Evolutionary conservation across 495 filamentous ascomycete genomes (phyloP).

Genomic region (Jackrogersella minutella): DNA sequence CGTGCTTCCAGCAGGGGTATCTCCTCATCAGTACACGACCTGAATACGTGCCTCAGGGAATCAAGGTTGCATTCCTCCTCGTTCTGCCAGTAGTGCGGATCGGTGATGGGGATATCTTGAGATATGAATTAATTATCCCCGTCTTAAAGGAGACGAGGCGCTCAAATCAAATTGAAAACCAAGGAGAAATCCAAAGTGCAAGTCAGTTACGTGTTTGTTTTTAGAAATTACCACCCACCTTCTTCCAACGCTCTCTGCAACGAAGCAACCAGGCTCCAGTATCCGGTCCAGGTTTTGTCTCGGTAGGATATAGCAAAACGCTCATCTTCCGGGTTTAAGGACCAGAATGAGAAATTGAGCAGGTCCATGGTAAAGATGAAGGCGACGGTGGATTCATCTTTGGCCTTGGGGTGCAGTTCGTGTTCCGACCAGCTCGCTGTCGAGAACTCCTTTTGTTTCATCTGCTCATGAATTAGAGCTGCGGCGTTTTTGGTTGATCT

Average conservation of each 20-base stretch:
- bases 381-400: conserved; percentile 77
- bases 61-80: conserved; percentile 79
- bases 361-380: conserved; percentile 98
- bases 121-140: conserved; percentile 34
- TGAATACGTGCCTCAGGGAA: conserved; percentile 77
- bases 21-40: conserved; percentile 83
- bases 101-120: conserved; percentile 86
- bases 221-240: conserved; percentile 57
- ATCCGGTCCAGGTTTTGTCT: conserved; percentile 86
- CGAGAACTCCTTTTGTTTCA: conserved; percentile 85
- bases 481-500: conserved; percentile 82
- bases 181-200: background rate
- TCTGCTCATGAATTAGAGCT: conserved; percentile 74
- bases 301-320: conserved; percentile 83
- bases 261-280: conserved; percentile 91
- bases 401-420: conserved; percentile 85
- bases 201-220: conserved; percentile 5
- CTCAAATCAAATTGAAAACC: background rate
- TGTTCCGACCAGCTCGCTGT: conserved; percentile 86
- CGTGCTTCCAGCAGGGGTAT: conserved; percentile 86
- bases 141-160: background rate
- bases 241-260: conserved; percentile 90
- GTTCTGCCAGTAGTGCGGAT: conserved; percentile 84
- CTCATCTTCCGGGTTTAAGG: conserved; percentile 65
- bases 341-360: conserved; percentile 97